Conservation (phyloP, 768 basidiomycete genomes). For the Lentinus brumalis region DNA sequence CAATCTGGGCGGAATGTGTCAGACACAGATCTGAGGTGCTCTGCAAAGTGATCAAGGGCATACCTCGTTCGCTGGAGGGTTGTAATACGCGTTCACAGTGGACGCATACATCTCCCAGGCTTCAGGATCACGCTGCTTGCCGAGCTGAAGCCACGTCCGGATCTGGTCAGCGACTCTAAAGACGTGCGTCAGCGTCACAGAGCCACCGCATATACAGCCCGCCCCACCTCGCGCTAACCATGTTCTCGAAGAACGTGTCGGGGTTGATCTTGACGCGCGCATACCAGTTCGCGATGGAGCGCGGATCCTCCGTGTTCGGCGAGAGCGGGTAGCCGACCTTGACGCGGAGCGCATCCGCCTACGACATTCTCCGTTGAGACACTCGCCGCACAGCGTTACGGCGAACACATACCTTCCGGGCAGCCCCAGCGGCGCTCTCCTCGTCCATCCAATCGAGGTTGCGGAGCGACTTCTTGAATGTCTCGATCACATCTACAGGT, state of each 20-base stretch:
- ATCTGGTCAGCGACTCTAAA: slow-evolving; percentile 58
- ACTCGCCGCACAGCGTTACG: background rate
- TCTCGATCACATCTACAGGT: slow-evolving; percentile 65
- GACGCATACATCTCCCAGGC: slow-evolving; percentile 90
- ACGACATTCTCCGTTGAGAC: slow-evolving; percentile 9
- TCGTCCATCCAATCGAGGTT: slow-evolving; percentile 92
- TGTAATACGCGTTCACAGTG: slow-evolving; percentile 87
- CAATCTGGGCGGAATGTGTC: slow-evolving; percentile 53
- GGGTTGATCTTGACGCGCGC: slow-evolving; percentile 61
- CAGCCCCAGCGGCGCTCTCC: slow-evolving; percentile 76
- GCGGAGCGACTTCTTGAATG: slow-evolving; percentile 79
- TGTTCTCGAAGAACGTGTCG: slow-evolving; percentile 82
- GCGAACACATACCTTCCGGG: slow-evolving; percentile 63
- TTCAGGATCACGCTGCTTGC: slow-evolving; percentile 65
- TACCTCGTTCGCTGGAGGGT: slow-evolving; percentile 86
- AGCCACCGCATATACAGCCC: too few species aligned
- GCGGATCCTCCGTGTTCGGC: slow-evolving; percentile 76
- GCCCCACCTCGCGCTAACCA: slow-evolving; percentile 61
- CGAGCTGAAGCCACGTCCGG: slow-evolving; percentile 77
- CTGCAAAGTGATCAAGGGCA: slow-evolving; percentile 3
- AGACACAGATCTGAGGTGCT: background rate
- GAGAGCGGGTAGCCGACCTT: slow-evolving; percentile 94
- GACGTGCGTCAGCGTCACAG: background rate
- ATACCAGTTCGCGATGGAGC: slow-evolving; percentile 77
- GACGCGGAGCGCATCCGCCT: slow-evolving; percentile 81